These are phyloP conservation scores for Tricholoma flavovirens DNA, from an alignment of 768 basidiomycete genomes.

Conservation along the genomic window DNA sequence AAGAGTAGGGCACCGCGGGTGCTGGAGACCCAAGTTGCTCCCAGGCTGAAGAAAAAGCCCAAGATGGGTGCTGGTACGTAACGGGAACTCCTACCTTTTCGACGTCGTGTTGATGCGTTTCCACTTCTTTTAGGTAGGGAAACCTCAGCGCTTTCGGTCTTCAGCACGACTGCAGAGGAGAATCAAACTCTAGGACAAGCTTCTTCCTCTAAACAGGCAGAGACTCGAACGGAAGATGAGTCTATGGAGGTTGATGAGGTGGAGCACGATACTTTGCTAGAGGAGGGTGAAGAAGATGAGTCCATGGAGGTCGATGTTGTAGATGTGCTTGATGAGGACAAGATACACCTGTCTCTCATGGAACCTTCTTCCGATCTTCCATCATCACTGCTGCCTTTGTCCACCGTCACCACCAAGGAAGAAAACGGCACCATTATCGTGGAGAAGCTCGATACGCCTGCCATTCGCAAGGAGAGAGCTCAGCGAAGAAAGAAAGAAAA, in stretches of 20 bases:
- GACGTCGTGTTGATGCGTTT: background rate
- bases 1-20: constrained; percentile 41
- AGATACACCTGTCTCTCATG: background rate
- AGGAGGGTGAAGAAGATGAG: background rate
- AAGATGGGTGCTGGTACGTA: constrained; percentile 35
- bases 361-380: background rate
- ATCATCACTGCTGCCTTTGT: constrained; percentile 4
- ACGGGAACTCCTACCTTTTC: constrained; percentile 3
- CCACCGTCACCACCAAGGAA: constrained; percentile 18
- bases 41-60: constrained; percentile 47
- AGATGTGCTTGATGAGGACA: background rate
- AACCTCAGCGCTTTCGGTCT: constrained; percentile 39
- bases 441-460: constrained; percentile 69
- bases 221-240: background rate
- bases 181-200: constrained; percentile 30
- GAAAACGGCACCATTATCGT: constrained; percentile 54
- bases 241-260: background rate
- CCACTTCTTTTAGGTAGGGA: constrained; percentile 17
- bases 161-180: constrained; percentile 43
- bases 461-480: constrained; percentile 55
- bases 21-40: constrained; percentile 40
- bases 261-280: background rate
- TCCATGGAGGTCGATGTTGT: constrained; percentile 1
- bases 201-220: constrained; percentile 20
- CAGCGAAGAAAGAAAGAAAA: constrained; percentile 29